These are phyloP conservation scores for Prunella vulgaris DNA, from an alignment of 257 asterid species.

Conservation along the genomic window DNA sequence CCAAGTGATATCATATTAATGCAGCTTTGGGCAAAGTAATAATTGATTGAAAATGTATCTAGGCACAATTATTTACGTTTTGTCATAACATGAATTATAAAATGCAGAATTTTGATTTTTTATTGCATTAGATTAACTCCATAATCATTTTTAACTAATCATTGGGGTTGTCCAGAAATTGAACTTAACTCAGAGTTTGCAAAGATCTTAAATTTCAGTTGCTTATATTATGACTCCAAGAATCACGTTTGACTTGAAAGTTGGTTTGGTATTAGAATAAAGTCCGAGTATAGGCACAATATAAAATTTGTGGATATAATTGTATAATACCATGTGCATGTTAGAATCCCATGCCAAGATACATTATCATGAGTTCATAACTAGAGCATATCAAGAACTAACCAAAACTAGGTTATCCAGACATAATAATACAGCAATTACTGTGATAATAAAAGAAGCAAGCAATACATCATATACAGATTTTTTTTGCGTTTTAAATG, in stretches of 20 bases:
- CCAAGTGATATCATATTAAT: background rate
- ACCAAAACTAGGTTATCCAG: background rate
- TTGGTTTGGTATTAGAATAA: background rate
- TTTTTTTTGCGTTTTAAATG: background rate
- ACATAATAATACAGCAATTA: background rate
- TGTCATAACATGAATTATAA: background rate
- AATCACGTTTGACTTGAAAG: background rate
- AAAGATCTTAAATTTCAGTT: background rate
- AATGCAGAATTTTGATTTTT: background rate
- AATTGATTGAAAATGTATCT: background rate
- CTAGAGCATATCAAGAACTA: background rate
- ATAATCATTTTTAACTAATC: background rate
- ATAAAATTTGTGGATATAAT: background rate
- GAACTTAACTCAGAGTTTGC: background rate
- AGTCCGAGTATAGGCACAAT: background rate
- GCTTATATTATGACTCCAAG: background rate
- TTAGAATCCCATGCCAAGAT: background rate
- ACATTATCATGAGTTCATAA: background rate
- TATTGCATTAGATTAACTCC: background rate
- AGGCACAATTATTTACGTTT: background rate
- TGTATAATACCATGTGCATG: background rate
- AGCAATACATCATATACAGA: background rate
- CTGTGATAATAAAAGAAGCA: background rate
- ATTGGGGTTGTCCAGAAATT: background rate
- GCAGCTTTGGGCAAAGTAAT: background rate